Conservation (phyloP, 2,329 filamentous ascomycete species). For the Coleophoma eucalyptorum region DNA sequence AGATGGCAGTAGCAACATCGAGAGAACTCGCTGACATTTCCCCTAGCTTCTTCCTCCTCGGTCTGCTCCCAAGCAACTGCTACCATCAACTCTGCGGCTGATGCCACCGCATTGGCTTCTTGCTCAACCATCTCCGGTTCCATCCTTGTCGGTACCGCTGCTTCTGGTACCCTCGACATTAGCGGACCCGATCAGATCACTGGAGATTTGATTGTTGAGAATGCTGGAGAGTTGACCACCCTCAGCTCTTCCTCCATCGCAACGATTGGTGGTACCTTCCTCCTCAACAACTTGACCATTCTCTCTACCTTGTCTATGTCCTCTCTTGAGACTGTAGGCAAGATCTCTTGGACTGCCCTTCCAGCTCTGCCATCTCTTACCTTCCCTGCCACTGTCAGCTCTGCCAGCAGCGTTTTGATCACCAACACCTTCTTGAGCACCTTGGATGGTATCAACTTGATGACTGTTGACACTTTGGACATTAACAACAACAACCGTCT, state of each 20-base stretch:
- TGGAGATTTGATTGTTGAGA: slow-evolving; percentile 53
- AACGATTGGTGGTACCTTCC: slow-evolving; percentile 67
- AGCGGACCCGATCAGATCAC: slow-evolving; percentile 53
- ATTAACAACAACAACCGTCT: slow-evolving; percentile 91
- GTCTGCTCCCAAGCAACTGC: slow-evolving; percentile 23
- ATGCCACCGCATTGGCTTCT: slow-evolving; percentile 19
- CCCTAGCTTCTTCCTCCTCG: slow-evolving; percentile 3
- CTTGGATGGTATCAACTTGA: slow-evolving; percentile 77
- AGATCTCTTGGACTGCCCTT: slow-evolving; percentile 70
- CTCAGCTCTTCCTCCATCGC: slow-evolving; percentile 59
- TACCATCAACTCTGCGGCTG: slow-evolving; percentile 25
- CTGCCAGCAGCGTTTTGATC: slow-evolving; percentile 68
- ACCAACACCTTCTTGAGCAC: slow-evolving; percentile 80
- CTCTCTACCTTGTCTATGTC: slow-evolving; percentile 67
- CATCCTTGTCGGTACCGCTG: slow-evolving; percentile 28
- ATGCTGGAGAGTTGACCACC: slow-evolving; percentile 60
- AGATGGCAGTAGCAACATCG: too few species aligned
- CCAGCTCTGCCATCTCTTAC: slow-evolving; percentile 54
- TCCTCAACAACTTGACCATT: slow-evolving; percentile 62
- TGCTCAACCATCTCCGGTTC: slow-evolving; percentile 27
- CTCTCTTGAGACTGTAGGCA: slow-evolving; percentile 58
- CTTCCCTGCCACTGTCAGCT: slow-evolving; percentile 59
- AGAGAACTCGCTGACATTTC: background rate
- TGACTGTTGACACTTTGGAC: slow-evolving; percentile 66
- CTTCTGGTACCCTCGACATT: slow-evolving; percentile 45